Base-by-base conservation (phyloP, 2,329 filamentous ascomycete genomes). In the Sclerotinia spermophila region DNA sequence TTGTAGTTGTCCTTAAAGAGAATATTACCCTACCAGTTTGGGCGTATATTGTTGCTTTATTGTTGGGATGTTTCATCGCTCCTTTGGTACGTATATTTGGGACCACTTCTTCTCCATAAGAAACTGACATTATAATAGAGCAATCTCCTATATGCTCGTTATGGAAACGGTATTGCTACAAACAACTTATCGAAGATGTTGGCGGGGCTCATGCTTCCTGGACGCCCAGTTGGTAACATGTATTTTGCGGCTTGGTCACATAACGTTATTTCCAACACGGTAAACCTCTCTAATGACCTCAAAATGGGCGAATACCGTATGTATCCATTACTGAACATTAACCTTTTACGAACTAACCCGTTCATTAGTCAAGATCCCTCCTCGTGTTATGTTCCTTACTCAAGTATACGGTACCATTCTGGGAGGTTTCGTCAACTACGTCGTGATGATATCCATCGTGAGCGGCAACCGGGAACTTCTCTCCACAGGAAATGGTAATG, bases 291-390 rank as follows among this genome's bases (percentile, higher is more conserved):
- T 51, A 84, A 82, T 61, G 85, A 87, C 72, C 76, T 88, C 35
- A 88, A 88, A 79, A 82, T 87, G 81, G 86, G 86, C 30, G 84
- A 88, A 79, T 88, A 88, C 66, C 82, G 84, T 85, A 79, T 67
- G 83, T 80, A 5, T 30, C 24, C 0, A 5, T 38, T 1, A 15
- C 24, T 35, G 27, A 24, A 42, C 51, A 67, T 48, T 74, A 8
- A 5, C 21, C 61, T 30, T 15, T n/a, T 10, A 24, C 11, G 33
- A 19, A 21, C 76, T 80, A 58, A 82, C 64, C 19, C 0, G 40
- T 27, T 17, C 48, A 42, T 73, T 38, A 84, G 82, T 85, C 74
- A 88, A 88, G 73, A 84, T 83, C 17, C 75, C 81, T 78, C 33
- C 77, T 79, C 79, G 81, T n/a, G 78, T 79, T 64, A 85, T 84